Percentiles rank a stretch among this genome's conserved stretches.
Evolutionary conservation across 2,329 filamentous ascomycete species (phyloP).

Genomic region (Colletotrichum echinochloae): DNA sequence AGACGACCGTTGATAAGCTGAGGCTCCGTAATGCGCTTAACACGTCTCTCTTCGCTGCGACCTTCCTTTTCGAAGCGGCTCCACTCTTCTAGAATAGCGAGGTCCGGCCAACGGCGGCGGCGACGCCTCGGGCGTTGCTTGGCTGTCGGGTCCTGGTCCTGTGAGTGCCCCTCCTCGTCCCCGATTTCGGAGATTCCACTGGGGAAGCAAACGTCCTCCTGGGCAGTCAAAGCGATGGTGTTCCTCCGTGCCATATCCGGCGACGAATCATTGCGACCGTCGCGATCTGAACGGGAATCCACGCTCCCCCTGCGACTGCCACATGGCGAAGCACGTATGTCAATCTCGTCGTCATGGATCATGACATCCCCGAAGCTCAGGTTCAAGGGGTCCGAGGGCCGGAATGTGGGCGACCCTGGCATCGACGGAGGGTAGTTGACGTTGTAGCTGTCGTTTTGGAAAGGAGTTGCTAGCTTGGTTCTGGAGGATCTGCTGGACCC

Average conservation of each 20-base stretch:
- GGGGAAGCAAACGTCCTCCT: slow-evolving; percentile 95
- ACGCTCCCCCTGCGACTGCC: slow-evolving; percentile 47
- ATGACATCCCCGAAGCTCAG: slow-evolving; percentile 77
- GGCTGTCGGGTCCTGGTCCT: slow-evolving; percentile 51
- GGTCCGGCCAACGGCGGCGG: slow-evolving; percentile 85
- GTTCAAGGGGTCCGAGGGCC: slow-evolving; percentile 60
- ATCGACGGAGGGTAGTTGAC: slow-evolving; percentile 78
- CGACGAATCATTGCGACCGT: slow-evolving; percentile 40
- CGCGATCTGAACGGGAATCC: slow-evolving; percentile 47
- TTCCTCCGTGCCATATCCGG: slow-evolving; percentile 56
- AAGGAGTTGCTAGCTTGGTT: slow-evolving; percentile 53
- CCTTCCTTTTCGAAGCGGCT: slow-evolving; percentile 90
- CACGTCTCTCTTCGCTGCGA: slow-evolving; percentile 82
- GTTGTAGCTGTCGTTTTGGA: slow-evolving; percentile 64
- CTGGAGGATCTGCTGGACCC: slow-evolving; percentile 66
- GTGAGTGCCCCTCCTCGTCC: slow-evolving; percentile 75
- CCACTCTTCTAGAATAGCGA: slow-evolving; percentile 89
- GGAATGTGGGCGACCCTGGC: slow-evolving; percentile 69
- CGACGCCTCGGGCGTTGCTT: slow-evolving; percentile 56
- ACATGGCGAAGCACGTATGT: slow-evolving; percentile 49
- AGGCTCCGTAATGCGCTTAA: slow-evolving; percentile 94
- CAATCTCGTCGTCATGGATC: slow-evolving; percentile 72
- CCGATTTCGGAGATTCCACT: slow-evolving; percentile 83
- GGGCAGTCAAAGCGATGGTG: slow-evolving; percentile 72
- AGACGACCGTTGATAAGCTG: slow-evolving; percentile 91